Evolutionary conservation across 2,329 filamentous ascomycete species (phyloP).

Genomic region (Aspergillus fructus): DNA sequence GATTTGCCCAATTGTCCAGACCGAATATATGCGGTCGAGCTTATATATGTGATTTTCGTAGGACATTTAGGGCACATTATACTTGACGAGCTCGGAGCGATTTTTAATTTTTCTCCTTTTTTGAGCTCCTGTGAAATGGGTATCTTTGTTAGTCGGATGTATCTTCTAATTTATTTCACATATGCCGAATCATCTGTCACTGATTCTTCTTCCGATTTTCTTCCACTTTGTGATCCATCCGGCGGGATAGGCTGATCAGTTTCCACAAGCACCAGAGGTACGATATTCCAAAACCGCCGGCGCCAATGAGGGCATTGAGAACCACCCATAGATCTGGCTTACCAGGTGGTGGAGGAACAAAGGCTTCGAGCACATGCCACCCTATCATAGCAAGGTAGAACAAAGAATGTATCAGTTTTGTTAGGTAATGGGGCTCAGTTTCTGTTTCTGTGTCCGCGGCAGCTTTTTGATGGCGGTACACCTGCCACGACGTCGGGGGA

Average conservation of each 20-base stretch:
- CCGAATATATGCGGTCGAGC: background rate
- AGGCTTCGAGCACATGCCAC: slow-evolving; percentile 78
- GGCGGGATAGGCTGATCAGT: slow-evolving; percentile 37
- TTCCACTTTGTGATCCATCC: slow-evolving; percentile 26
- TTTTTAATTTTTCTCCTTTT: too few relatives aligned
- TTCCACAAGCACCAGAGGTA: slow-evolving; percentile 89
- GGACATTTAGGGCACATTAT: background rate
- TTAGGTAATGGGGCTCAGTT: slow-evolving; percentile 53
- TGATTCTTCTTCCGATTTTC: slow-evolving; percentile 36
- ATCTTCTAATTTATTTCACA: background rate
- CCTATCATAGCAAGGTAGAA: slow-evolving; percentile 76
- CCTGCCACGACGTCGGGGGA: slow-evolving; percentile 70
- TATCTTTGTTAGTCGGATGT: slow-evolving; percentile 24
- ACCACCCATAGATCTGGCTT: slow-evolving; percentile 97
- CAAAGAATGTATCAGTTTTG: slow-evolving; percentile 68
- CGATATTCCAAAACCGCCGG: slow-evolving; percentile 79
- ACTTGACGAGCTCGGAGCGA: background rate
- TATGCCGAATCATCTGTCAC: slow-evolving; percentile 18
- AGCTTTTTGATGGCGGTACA: slow-evolving; percentile 58
- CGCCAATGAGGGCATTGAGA: slow-evolving; percentile 81
- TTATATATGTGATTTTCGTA: background rate
- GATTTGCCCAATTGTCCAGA: background rate
- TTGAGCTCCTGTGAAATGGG: slow-evolving; percentile 19
- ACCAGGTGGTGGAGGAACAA: slow-evolving; percentile 63
- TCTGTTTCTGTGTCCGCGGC: slow-evolving; percentile 36